Base-by-base conservation (phyloP, 345 rosid species). In the Eucalyptus globulus region DNA sequence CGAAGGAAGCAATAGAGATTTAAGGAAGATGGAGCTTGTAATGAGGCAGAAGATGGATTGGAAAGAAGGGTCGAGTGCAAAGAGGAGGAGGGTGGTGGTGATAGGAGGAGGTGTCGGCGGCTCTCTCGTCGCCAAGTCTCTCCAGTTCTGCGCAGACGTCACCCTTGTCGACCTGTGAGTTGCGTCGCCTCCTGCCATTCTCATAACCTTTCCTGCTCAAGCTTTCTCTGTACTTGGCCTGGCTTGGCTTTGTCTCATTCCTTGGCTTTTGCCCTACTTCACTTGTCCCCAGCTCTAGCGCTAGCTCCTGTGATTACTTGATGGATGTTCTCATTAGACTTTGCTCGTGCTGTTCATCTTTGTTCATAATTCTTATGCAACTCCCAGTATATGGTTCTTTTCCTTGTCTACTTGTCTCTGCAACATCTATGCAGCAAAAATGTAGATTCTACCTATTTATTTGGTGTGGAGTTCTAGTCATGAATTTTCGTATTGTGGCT, bases 71-170 rank as follows among this genome's bases (percentile, higher is more conserved):
- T 8, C 60, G 27, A 22, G 60, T 34, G 44, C 8, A 2, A 86
- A 49, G 60, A 86, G 56, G 90, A 89, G 90, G 95, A 2, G 92
- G 94, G 86, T 90, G 90, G 93, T 93, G 88, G 92, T 91, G 34
- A 67, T 93, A 86, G 56, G 89, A 89, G 90, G 95, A 2, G 92
- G 94, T 6, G 80, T 91, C 51, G 95, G 91, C 14, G 94, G 95
- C 54, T 91, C 95, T 50, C 40, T 93, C 72, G 81, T 92, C 45
- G 90, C 92, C 72, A 88, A 91, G 37, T 90, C 90, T 86, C 91
- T 92, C 85, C 94, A 93, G 83, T 92, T 91, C 88, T 22, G 40
- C 29, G 92, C 93, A 24, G 91, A 91, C 54, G 88, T 93, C 65
- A 90, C 88, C 83, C 92, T 93, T 17, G 89, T 92, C 85, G 94